Base-by-base conservation (phyloP, 331 rosid species). In the Stylosanthes scabra region DNA sequence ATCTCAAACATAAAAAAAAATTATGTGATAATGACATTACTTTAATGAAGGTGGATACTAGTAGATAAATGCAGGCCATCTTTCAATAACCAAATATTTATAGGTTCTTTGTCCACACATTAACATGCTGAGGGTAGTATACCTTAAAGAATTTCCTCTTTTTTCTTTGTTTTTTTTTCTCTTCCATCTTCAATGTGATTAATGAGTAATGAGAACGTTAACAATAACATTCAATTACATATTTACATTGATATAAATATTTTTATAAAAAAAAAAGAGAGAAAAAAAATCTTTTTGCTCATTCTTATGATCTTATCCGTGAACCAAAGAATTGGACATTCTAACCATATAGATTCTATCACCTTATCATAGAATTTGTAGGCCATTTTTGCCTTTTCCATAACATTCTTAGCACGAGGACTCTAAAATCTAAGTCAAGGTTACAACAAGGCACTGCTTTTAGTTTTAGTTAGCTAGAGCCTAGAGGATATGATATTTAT, bases 311-410 rank as follows among this genome's bases (percentile, higher is more conserved):
- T n/a, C n/a, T n/a, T 51, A 37, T 72, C 39, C 49, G 42, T 42
- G 66, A 66, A 67, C 68, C 64, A 50, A 68, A 70, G 85, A 84
- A 66, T 74, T 79, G 65, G 90, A 86, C 88, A 73, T 81, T 81
- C 41, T 74, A 86, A 79, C 91, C 40, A 66, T 76, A 84, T 57
- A 31, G 44, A 70, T 56, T 60, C 28, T 11, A 28, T 7, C 50
- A 58, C 56, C 37, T 42, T 46, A 15, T 64, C 28, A 13, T n/a
- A 46, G 50, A 64, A 75, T 63, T 71, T 55, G 55, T 57, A 28
- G 64, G 57, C 13, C 52, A 65, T 51, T 56, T 50, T 50, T 51
- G 20, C 41, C 81, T 62, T 52, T 52, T 66, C 62, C 74, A 75
- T 34, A 10, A 28, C 59, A 29, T 20, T 34, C 61, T 34, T 44